phyloP scores from a whole-genome alignment of 2,329 filamentous ascomycete species.

The Beauveria varroae region DNA sequence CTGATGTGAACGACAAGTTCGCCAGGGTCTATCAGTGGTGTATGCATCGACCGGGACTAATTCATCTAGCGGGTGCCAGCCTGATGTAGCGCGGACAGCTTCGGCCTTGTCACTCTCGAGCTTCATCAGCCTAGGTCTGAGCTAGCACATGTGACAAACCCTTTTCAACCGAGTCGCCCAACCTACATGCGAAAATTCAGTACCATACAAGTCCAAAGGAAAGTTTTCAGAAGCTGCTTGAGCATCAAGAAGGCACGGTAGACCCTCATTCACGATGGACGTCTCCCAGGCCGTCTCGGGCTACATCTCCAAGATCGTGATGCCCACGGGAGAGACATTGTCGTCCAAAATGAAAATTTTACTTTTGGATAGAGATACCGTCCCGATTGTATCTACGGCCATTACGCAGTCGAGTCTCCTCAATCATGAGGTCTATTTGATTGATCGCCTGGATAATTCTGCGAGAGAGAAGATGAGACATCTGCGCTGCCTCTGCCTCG shows the following conservation, averaged over 20 bases:
- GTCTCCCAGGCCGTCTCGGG: slow-evolving; percentile 86
- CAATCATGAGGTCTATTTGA: slow-evolving; percentile 95
- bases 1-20: neutral
- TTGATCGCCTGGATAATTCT: slow-evolving; percentile 86
- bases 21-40: neutral
- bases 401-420: slow-evolving; percentile 92
- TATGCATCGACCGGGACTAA: slow-evolving; percentile 12
- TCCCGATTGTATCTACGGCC: slow-evolving; percentile 87
- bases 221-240: neutral
- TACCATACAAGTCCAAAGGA: neutral
- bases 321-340: slow-evolving; percentile 58
- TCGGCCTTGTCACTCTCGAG: neutral
- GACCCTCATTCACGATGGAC: slow-evolving; percentile 56
- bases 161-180: neutral
- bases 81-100: slow-evolving; percentile 8
- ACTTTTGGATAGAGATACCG: slow-evolving; percentile 85
- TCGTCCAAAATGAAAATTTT: slow-evolving; percentile 98
- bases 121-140: neutral
- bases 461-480: slow-evolving; percentile 97
- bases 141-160: neutral
- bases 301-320: slow-evolving; percentile 96
- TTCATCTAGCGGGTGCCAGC: slow-evolving; percentile 10
- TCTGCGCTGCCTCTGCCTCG: slow-evolving; percentile 84
- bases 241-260: neutral
- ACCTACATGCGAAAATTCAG: neutral